Percentiles rank a stretch among this genome's conserved stretches.
These are phyloP conservation scores for Chrysosporium queenslandicum DNA, from an alignment of 2,329 filamentous ascomycete species.

Conservation along the genomic window DNA sequence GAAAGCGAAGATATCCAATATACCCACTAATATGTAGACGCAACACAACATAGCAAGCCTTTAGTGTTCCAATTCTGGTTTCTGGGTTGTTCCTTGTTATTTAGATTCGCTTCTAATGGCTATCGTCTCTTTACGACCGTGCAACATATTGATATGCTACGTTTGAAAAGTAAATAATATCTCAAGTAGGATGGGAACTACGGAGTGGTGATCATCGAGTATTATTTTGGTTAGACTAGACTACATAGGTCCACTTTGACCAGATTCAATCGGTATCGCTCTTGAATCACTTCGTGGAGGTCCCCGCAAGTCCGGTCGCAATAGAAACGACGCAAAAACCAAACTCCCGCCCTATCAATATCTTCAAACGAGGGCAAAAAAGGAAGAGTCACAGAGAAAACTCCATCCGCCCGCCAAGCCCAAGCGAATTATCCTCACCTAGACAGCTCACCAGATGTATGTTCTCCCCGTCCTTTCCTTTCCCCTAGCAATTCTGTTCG, in stretches of 20 bases:
- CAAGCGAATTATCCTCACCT: background rate
- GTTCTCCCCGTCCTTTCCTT: background rate
- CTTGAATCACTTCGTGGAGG: background rate
- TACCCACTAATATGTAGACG: background rate
- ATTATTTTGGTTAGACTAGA: background rate
- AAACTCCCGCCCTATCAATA: background rate
- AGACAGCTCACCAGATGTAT: conserved; percentile 5
- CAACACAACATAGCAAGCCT: too few species aligned
- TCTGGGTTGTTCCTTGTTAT: too few species aligned
- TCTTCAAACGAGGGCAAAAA: background rate
- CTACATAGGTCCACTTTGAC: background rate
- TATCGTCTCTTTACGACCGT: too few species aligned
- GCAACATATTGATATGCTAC: too few species aligned
- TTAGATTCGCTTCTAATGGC: too few species aligned
- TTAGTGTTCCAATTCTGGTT: too few species aligned
- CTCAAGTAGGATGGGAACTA: too few species aligned
- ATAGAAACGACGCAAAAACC: background rate
- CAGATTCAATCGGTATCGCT: background rate
- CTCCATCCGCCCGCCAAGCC: conserved; percentile 2
- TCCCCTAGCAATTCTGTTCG: background rate
- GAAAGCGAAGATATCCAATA: background rate
- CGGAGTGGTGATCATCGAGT: too few species aligned
- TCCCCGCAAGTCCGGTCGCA: background rate
- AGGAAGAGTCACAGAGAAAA: background rate
- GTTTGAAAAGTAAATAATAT: too few species aligned